Evolutionary conservation across 495 filamentous ascomycete species (phyloP).

Genomic region (Acidomyces sp.): DNA sequence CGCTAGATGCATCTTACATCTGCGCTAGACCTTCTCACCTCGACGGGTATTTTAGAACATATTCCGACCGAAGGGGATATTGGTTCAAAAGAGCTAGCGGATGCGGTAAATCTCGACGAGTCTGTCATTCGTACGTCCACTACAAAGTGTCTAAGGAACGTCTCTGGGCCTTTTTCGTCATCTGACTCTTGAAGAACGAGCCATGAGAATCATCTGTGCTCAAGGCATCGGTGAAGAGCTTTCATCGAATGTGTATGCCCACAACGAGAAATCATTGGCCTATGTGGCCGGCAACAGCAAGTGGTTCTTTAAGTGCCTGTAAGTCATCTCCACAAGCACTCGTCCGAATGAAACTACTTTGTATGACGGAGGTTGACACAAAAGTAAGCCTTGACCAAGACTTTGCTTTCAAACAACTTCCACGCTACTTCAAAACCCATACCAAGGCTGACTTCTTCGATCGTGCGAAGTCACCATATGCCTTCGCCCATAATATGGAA

Average conservation of each 20-base stretch:
- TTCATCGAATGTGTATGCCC: conserved; percentile 19
- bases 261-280: conserved; percentile 20
- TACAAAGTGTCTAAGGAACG: no score
- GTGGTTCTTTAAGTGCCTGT: no score
- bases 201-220: conserved; percentile 20
- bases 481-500: conserved; percentile 22
- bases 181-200: conserved; percentile 8
- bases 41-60: conserved; percentile 18
- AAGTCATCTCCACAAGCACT: not conserved
- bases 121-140: conserved; percentile 21
- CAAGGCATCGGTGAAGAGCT: conserved; percentile 23
- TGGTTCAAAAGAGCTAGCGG: conserved; percentile 20
- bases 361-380: no score
- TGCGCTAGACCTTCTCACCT: conserved; percentile 21
- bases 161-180: not conserved
- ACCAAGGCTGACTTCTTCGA: conserved; percentile 22
- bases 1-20: conserved; percentile 7
- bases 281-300: conserved; percentile 4
- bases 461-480: conserved; percentile 24
- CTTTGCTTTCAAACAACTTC: conserved; percentile 9
- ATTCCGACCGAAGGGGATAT: conserved; percentile 23
- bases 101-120: conserved; percentile 18
- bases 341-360: conserved; percentile 19
- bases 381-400: no score
- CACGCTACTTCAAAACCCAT: conserved; percentile 26